Percentiles rank a stretch among this genome's conserved stretches.
phyloP scores from a whole-genome alignment of 2,329 filamentous ascomycete genomes.

The Plenodomus biglobosus region DNA sequence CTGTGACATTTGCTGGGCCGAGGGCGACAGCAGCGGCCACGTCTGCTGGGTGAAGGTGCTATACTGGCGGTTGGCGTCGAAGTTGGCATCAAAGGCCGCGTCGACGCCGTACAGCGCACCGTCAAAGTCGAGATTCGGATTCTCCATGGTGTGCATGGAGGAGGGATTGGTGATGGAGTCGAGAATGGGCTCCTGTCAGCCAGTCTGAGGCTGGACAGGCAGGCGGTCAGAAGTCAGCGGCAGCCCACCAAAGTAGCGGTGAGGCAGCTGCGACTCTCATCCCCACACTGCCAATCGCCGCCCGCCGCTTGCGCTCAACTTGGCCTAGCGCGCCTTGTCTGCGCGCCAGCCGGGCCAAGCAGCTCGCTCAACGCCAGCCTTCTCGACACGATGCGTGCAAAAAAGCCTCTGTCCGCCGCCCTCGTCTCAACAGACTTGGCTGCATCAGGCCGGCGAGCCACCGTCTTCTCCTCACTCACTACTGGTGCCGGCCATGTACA shows the following conservation, averaged over 20 bases:
- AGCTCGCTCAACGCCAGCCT: not conserved
- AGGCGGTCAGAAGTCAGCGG: not conserved
- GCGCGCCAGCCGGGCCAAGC: too few species aligned
- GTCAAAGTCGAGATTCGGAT: conserved; percentile 45
- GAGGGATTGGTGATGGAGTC: conserved; percentile 13
- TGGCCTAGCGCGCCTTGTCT: not conserved
- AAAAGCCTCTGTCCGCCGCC: too few species aligned
- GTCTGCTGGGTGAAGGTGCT: conserved; percentile 35
- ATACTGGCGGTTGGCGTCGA: conserved; percentile 40
- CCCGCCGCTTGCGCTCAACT: not conserved
- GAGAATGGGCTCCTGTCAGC: conserved; percentile 32
- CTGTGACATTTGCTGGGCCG: conserved; percentile 26
- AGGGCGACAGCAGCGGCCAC: conserved; percentile 44
- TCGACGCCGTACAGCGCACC: conserved; percentile 39
- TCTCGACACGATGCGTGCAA: not conserved
- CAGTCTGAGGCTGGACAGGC: conserved; percentile 24
- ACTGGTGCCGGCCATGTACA: too few species aligned
- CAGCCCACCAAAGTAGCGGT: not conserved
- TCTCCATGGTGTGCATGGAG: conserved; percentile 46
- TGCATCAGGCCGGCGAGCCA: too few species aligned
- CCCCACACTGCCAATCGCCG: not conserved
- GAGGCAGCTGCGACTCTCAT: conserved; percentile 1
- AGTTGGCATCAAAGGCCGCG: conserved; percentile 43
- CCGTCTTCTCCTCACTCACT: too few species aligned
- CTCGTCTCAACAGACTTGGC: not conserved